Evolutionary conservation across 1,139 yeast genomes (phyloP).

Genomic region (Scheffersomyces titani): DNA sequence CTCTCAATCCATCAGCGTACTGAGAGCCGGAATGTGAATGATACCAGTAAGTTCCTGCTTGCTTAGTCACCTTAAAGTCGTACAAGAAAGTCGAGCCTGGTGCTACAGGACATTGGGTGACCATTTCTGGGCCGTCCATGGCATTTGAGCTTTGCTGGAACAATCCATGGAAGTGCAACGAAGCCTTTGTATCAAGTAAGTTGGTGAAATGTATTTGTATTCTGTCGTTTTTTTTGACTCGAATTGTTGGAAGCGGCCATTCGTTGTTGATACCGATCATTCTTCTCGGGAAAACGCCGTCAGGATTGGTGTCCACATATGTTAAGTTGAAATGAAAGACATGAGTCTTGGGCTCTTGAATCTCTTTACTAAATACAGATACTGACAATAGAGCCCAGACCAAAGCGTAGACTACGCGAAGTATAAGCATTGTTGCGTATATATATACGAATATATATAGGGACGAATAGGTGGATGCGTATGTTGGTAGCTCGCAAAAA

Average conservation of each 20-base stretch:
- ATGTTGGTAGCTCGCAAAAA: not conserved
- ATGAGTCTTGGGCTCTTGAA: conserved; percentile 45
- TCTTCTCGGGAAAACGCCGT: conserved; percentile 49
- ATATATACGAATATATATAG: not conserved
- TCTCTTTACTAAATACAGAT: not conserved
- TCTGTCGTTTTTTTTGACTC: conserved; percentile 64
- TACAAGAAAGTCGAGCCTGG: conserved; percentile 65
- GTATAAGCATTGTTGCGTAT: not conserved
- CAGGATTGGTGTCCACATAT: conserved; percentile 66
- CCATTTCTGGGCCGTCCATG: conserved; percentile 81
- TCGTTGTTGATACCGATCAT: conserved; percentile 68
- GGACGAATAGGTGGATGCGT: not conserved
- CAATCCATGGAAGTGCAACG: conserved; percentile 77
- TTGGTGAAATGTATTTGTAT: conserved; percentile 60
- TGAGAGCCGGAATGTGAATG: conserved; percentile 81
- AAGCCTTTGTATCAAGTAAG: conserved; percentile 57
- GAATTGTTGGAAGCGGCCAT: conserved; percentile 75
- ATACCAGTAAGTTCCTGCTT: conserved; percentile 79
- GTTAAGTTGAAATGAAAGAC: conserved; percentile 53
- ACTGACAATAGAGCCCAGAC: conserved; percentile 6
- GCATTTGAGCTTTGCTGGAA: conserved; percentile 60
- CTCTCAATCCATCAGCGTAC: conserved; percentile 78
- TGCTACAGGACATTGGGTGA: conserved; percentile 76
- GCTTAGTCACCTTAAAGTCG: conserved; percentile 64
- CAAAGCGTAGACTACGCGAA: not conserved